Conservation (phyloP, 257 asterid genomes). For the Schizonepeta tenuifolia region DNA sequence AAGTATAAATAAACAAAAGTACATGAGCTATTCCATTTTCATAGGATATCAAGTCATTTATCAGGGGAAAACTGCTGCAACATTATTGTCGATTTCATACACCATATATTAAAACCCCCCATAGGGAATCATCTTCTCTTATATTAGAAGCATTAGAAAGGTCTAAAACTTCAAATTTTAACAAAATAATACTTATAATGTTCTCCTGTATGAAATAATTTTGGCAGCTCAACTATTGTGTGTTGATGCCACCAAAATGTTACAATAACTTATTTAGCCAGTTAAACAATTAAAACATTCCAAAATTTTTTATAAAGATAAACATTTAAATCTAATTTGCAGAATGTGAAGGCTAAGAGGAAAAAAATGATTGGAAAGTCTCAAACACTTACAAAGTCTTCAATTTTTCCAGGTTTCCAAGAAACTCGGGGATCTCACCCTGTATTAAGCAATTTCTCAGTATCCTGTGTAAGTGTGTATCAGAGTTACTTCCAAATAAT, state of each 20-base stretch:
- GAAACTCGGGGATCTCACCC: slow-evolving; percentile 65
- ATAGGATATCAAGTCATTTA: not conserved
- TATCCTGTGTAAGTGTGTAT: slow-evolving; percentile 40
- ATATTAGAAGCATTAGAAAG: not conserved
- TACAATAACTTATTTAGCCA: not conserved
- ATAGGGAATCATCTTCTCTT: not conserved
- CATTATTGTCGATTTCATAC: not conserved
- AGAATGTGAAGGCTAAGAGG: not conserved
- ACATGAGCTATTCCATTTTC: not conserved
- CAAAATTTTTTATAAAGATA: not conserved
- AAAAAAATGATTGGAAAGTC: slow-evolving; percentile 15
- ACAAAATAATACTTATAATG: not conserved
- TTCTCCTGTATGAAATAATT: not conserved
- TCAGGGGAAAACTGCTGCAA: not conserved
- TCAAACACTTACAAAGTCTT: slow-evolving; percentile 62
- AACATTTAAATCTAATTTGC: not conserved
- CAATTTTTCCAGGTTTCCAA: slow-evolving; percentile 62
- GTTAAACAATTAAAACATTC: not conserved
- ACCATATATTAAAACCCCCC: not conserved
- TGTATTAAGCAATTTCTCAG: slow-evolving; percentile 61
- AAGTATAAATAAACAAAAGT: not conserved
- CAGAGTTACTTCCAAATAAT: slow-evolving; percentile 18
- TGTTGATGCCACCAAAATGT: not conserved
- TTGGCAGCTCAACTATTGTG: not conserved
- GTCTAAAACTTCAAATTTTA: not conserved